Conservation (phyloP, 768 basidiomycete species). For the Psilocybe cubensis region DNA sequence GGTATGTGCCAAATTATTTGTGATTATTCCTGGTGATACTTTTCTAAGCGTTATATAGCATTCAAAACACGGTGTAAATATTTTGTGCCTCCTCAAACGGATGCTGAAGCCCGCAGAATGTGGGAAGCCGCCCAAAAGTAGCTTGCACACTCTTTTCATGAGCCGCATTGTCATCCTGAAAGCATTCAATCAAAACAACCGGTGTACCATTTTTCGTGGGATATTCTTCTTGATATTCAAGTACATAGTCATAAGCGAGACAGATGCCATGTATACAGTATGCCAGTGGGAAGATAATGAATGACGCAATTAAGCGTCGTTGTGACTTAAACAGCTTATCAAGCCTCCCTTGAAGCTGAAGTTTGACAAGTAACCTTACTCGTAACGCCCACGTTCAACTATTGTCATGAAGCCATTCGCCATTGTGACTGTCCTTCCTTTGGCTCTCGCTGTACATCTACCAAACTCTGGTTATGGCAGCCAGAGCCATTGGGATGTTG, state of each 20-base stretch:
- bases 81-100: conserved; percentile 68
- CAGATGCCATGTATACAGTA: conserved; percentile 5
- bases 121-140: conserved; percentile 32
- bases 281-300: conserved; percentile 26
- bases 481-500: conserved; percentile 11
- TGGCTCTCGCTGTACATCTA: conserved; percentile 1
- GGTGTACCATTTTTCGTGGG: too few relatives aligned
- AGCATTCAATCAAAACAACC: too few relatives aligned
- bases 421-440: background rate
- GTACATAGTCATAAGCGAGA: background rate
- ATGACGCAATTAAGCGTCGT: conserved; percentile 29
- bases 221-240: too few relatives aligned
- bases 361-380: too few relatives aligned
- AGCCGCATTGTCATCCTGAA: too few relatives aligned
- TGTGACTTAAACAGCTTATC: background rate
- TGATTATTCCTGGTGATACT: background rate
- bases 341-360: conserved; percentile 8
- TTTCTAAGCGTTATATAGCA: conserved; percentile 43
- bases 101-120: conserved; percentile 50
- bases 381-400: background rate
- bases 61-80: conserved; percentile 81
- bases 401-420: conserved; percentile 3
- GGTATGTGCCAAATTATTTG: conserved; percentile 45
- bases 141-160: background rate
- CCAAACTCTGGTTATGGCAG: background rate